These are phyloP conservation scores for Picea glauca DNA, from an alignment of 75 land plant species.

Conservation along the genomic window DNA sequence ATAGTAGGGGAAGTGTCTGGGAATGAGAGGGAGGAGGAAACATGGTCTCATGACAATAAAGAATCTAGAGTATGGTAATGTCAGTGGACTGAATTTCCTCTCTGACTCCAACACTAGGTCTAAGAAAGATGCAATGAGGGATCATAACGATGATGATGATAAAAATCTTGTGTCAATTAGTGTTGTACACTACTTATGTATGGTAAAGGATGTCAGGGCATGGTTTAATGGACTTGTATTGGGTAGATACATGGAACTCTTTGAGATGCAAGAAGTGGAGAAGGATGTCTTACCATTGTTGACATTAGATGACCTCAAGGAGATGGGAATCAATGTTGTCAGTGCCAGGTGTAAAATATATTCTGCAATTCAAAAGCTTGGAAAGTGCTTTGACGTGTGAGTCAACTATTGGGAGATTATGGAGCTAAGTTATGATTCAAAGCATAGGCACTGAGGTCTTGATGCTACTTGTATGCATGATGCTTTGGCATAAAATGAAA, in stretches of 20 bases:
- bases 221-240: conserved; percentile 72
- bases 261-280: conserved; percentile 89
- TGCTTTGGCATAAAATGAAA: no score
- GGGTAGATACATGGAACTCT: conserved; percentile 68
- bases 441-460: no score
- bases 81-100: background rate
- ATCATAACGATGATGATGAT: background rate
- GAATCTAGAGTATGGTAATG: background rate
- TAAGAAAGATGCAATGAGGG: background rate
- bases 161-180: background rate
- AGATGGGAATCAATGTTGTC: conserved; percentile 90
- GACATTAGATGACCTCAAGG: conserved; percentile 84
- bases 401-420: no score
- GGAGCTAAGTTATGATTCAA: no score
- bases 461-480: no score
- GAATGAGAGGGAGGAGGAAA: background rate
- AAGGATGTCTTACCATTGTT: conserved; percentile 79
- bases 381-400: background rate
- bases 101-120: conserved; percentile 4
- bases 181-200: background rate
- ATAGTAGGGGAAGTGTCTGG: background rate
- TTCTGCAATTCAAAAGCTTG: conserved; percentile 63
- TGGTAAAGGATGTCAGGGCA: conserved; percentile 38
- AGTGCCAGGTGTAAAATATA: conserved; percentile 86
- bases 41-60: background rate